Evolutionary conservation across 805 yeast genomes (phyloP), one percentile per base, ranked within the genome.

Genomic region (Saccharomycopsis sp.): DNA sequence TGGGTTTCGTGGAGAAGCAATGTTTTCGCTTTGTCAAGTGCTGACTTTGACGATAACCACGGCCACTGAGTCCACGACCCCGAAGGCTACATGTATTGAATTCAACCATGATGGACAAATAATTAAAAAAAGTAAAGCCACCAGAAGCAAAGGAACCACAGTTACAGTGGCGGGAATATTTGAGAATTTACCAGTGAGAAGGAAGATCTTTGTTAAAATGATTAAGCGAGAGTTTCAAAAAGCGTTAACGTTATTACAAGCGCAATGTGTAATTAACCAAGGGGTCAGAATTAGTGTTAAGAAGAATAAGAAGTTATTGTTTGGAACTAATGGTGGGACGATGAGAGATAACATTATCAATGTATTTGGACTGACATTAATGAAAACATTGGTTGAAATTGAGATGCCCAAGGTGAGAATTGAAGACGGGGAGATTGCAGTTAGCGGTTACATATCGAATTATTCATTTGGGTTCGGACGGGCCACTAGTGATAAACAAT

Each of bases 1-100:
- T 24, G 94, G 94, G 0, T 85, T 85, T 55, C 68, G 94, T 60
- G 94, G 94, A 22, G 93, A 85, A 59, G 93, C 93, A 0, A 65
- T 85, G 56, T 77, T 83, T 52, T 81, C 90, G 0, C 55, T 85
- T 7, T 79, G 86, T 55, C 70, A 79, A 4, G 64, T 83, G 14
- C 60, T 77, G 1, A 62, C 66, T 4, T 58, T 83, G 4, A 40
- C 28, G 22, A 66, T 84, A 1, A 59, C 55, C 1, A 83, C 88
- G 0, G 69, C 82, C 2, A 67, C 74, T 2, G 51, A 51, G 4
- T 58, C 63, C 0, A 64, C 59, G 1, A 69, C 71, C 3, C 89
- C 93, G 1, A 64, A 65, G 34, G 93, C 86, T 2, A 65, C 71
- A 29, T 64, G 60, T 38, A 60, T 90, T 17, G 70, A 62, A 31